Evolutionary conservation across 2,329 filamentous ascomycete species (phyloP).

Genomic region (Pezizomycotina sp.): DNA sequence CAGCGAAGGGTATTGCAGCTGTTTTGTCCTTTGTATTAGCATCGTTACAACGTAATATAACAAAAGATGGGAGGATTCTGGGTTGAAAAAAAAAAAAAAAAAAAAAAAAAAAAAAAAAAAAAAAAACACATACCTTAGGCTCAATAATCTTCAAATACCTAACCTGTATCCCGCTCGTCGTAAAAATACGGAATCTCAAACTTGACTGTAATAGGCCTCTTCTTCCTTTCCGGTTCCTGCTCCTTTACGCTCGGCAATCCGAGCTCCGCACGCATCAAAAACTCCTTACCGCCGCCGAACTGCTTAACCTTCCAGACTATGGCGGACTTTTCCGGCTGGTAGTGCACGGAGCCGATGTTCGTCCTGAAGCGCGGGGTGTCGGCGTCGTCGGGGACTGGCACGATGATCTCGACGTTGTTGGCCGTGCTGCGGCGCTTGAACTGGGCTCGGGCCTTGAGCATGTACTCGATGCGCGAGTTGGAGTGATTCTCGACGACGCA

Average conservation of each 20-base stretch:
- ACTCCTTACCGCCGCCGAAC: conserved; percentile 95
- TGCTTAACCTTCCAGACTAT: conserved; percentile 99
- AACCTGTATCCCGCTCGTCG: conserved; percentile 97
- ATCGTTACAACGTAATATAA: conserved; percentile 1
- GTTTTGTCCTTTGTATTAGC: conserved; percentile 3
- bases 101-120: background rate
- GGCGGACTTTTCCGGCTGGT: conserved; percentile 88
- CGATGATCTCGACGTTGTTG: conserved; percentile 96
- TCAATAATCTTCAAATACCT: conserved; percentile 98
- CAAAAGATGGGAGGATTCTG: background rate
- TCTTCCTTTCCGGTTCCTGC: conserved; percentile 35
- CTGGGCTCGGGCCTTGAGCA: conserved; percentile 90
- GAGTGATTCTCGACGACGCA: conserved; percentile 94
- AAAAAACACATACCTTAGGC: conserved; percentile 61
- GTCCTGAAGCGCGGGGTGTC: conserved; percentile 92
- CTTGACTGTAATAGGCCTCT: conserved; percentile 95
- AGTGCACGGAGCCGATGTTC: conserved; percentile 93
- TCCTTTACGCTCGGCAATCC: conserved; percentile 90
- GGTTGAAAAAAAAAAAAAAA: background rate
- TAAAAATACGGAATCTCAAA: conserved; percentile 99
- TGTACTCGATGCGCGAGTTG: conserved; percentile 91
- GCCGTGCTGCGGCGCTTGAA: conserved; percentile 96
- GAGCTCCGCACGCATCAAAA: conserved; percentile 92
- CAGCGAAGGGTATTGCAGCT: conserved; percentile 89
- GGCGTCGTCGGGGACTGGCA: conserved; percentile 92